Conservation (phyloP, 805 yeast species). For the Saccharomycopsis fibuligera region DNA sequence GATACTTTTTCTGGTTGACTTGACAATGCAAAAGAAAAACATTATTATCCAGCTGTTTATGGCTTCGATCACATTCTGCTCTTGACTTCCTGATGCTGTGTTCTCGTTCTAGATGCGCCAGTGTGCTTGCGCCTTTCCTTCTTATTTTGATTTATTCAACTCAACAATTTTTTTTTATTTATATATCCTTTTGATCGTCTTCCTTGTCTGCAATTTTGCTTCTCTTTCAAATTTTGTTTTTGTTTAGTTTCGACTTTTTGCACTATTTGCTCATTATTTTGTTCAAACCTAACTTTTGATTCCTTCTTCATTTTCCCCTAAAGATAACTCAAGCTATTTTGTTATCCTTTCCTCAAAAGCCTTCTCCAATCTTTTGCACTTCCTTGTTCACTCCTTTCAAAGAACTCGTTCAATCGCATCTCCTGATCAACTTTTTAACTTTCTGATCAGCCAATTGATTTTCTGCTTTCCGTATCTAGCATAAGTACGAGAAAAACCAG, state of each 20-base stretch:
- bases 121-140: not conserved
- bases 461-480: not conserved
- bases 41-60: not conserved
- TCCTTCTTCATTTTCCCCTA: too few relatives aligned
- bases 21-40: not conserved
- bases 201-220: not conserved
- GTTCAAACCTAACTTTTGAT: too few relatives aligned
- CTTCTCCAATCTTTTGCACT: not conserved
- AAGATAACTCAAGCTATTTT: too few relatives aligned
- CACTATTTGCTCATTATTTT: not conserved
- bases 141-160: not conserved
- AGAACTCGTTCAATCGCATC: too few relatives aligned
- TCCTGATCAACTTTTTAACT: not conserved
- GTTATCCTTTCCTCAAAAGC: not conserved
- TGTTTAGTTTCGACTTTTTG: not conserved
- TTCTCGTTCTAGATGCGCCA: not conserved
- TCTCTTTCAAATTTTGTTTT: too few relatives aligned
- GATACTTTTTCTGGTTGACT: conserved; percentile 1
- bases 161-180: not conserved
- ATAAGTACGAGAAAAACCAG: not conserved
- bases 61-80: not conserved
- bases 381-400: not conserved
- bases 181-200: not conserved
- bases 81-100: not conserved
- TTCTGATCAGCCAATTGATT: not conserved